These are phyloP conservation scores for Nigrograna mackinnonii DNA, from an alignment of 2,329 filamentous ascomycete species.

Conservation along the genomic window DNA sequence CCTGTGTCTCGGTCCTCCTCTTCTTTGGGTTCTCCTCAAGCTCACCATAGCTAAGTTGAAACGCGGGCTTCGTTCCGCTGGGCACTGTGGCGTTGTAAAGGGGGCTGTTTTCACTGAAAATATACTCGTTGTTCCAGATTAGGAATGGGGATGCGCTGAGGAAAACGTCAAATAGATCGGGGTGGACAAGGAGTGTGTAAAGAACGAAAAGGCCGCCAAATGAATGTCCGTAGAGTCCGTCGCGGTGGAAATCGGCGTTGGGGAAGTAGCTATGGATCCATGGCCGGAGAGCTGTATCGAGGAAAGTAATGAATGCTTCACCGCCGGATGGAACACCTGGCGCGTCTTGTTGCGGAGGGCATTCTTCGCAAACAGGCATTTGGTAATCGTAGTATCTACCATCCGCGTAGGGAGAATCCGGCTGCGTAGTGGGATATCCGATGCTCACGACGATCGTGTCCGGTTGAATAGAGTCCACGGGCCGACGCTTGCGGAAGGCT, in stretches of 20 bases:
- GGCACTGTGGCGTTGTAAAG: slow-evolving; percentile 8
- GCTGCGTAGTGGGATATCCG: slow-evolving; percentile 29
- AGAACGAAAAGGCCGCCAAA: slow-evolving; percentile 54
- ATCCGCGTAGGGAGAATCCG: slow-evolving; percentile 31
- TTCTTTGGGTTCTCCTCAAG: slow-evolving; percentile 28
- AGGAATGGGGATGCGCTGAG: slow-evolving; percentile 52
- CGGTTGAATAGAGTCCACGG: slow-evolving; percentile 30
- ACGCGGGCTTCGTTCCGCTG: slow-evolving; percentile 24
- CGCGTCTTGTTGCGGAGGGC: slow-evolving; percentile 19
- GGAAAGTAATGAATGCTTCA: slow-evolving; percentile 49
- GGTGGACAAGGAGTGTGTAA: slow-evolving; percentile 47
- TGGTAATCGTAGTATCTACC: slow-evolving; percentile 31
- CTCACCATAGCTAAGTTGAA: slow-evolving; percentile 33
- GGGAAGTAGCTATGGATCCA: slow-evolving; percentile 34
- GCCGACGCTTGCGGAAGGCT: slow-evolving; percentile 30
- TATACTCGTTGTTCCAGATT: slow-evolving; percentile 51
- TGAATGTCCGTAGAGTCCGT: slow-evolving; percentile 55
- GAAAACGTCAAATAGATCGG: slow-evolving; percentile 48
- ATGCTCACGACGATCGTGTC: slow-evolving; percentile 36
- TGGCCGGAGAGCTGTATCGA: slow-evolving; percentile 44
- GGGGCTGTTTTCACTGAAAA: slow-evolving; percentile 32
- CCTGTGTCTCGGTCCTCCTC: slow-evolving; percentile 30
- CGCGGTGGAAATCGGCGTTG: slow-evolving; percentile 35
- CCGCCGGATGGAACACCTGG: slow-evolving; percentile 48
- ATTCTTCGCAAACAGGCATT: slow-evolving; percentile 30